Base-by-base conservation (phyloP, 2,329 filamentous ascomycete genomes). In the Fusarium neocosmosporiellum region DNA sequence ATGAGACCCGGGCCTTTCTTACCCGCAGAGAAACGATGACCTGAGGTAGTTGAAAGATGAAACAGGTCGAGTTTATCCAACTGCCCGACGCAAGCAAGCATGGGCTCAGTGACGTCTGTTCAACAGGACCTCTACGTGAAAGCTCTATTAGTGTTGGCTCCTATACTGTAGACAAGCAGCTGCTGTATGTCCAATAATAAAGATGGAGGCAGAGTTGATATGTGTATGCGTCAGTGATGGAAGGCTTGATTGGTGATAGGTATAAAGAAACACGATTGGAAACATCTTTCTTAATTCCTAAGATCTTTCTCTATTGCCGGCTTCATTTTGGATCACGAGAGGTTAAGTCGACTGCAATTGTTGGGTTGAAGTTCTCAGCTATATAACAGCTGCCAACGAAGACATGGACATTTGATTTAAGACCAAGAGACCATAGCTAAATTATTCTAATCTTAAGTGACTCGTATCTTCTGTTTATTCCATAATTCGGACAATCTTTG, bases 1-100 rank as follows among this genome's bases (percentile, higher is more conserved):
- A 9, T 13, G 46, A 50, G 27, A 20, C 27, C 2, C 9, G 5
- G 16, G 43, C 10, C 22, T 3, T 29, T 29, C 18, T 7, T n/a
- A 13, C 5, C 24, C 5, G 2, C 5, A 29, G 43, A 29, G 4
- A n/a, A 13, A n/a, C n/a, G 9, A 31, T 0, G 1, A 50, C 2
- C 10, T 4, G 11, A 29, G 27, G 2, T 8, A 20, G 6, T 13
- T 31, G 18, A n/a, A 31, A 5, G 27, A 31, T n/a, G 46, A 31
- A 31, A 31, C 18, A 4, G 9, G 16, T n/a, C 1, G 3, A 48
- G 24, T 14, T 7, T 18, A 18, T n/a, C 1, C 16, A 29, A 29
- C 20, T 5, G 13, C 22, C 1, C 9, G 29, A 3, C 11, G 2
- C 2, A 27, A 29, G 11, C 43, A 7, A 7, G 5, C 1, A 7